A percentile compares a stretch with the other conserved stretches of the same genome.
Evolutionary conservation across 805 yeast species (phyloP).

Genomic region (Saccharomycopsis selenospora): DNA sequence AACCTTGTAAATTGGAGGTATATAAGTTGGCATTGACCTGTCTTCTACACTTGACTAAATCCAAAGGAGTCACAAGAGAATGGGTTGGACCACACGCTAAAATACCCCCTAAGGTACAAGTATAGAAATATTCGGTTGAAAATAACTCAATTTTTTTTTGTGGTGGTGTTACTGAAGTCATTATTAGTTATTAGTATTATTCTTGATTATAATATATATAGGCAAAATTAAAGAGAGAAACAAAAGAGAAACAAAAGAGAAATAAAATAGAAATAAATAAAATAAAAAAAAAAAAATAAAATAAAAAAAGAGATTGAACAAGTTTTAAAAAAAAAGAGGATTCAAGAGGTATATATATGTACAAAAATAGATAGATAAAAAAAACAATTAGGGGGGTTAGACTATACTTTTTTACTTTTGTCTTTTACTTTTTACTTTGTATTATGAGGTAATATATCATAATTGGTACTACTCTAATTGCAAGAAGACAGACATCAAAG

Average conservation of each 20-base stretch:
- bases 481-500: no score
- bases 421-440: background rate
- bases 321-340: no score
- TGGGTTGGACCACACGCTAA: slow-evolving; percentile 97
- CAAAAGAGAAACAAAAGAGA: slow-evolving; percentile 2
- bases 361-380: background rate
- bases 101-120: slow-evolving; percentile 74
- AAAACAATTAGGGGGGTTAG: background rate
- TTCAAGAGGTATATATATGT: background rate
- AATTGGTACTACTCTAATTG: no score
- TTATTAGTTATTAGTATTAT: background rate
- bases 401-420: background rate
- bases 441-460: background rate
- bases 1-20: slow-evolving; percentile 74
- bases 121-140: slow-evolving; percentile 56
- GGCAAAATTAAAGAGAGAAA: background rate
- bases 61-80: slow-evolving; percentile 86
- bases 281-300: background rate
- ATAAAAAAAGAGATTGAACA: background rate
- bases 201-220: background rate
- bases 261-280: background rate
- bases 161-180: slow-evolving; percentile 11
- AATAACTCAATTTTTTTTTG: slow-evolving; percentile 40
- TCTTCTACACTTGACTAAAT: slow-evolving; percentile 86
- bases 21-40: slow-evolving; percentile 77